A percentile compares a stretch with the other conserved stretches of the same genome.
Conservation (phyloP, 73 alveolate species). For the Uronychia binucleata region DNA sequence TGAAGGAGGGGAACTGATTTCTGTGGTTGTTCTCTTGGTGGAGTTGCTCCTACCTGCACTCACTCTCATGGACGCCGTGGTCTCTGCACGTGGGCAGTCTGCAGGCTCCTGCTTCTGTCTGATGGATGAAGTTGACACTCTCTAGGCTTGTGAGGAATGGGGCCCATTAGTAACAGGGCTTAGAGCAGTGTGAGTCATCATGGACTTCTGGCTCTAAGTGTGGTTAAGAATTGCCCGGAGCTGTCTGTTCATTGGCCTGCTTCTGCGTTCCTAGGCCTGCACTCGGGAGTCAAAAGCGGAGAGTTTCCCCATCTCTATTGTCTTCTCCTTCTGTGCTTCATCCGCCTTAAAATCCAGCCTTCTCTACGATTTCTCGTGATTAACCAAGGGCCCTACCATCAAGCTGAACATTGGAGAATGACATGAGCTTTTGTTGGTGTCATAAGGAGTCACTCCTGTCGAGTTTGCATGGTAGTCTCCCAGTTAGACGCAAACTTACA, state of each 20-base stretch:
- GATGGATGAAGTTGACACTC: no score
- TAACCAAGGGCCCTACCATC: neutral
- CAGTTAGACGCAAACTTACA: neutral
- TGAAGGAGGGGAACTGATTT: neutral
- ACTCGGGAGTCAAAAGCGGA: neutral
- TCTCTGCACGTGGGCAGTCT: neutral
- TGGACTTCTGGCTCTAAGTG: neutral
- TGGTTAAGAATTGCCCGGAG: neutral
- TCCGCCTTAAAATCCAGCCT: neutral
- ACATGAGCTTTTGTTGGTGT: neutral
- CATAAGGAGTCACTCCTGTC: neutral
- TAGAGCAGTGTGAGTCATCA: neutral
- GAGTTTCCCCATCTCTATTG: neutral
- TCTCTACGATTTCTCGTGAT: neutral
- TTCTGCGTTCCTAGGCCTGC: neutral
- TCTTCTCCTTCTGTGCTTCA: neutral
- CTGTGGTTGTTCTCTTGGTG: neutral
- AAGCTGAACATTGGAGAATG: neutral
- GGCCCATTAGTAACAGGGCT: no score
- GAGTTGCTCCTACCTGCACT: neutral
- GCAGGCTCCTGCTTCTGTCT: no score
- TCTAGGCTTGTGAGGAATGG: no score
- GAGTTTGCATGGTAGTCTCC: neutral
- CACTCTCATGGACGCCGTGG: neutral
- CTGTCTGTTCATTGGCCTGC: neutral